Evolutionary conservation across 164 flowering plant genomes (phyloP).

Genomic region (Magnolia kwangsiensis): DNA sequence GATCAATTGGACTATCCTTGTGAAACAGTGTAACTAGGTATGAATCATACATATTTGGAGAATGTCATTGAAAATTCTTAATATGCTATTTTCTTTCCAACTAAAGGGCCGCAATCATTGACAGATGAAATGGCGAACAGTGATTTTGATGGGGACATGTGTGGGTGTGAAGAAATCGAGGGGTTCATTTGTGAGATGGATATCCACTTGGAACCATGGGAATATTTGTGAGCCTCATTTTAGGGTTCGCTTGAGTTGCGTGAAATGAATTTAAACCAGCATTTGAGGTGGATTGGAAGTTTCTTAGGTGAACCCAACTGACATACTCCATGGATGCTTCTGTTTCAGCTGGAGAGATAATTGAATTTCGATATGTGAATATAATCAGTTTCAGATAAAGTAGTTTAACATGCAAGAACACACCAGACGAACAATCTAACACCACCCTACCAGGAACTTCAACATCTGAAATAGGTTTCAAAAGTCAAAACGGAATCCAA

Average conservation of each 20-base stretch:
- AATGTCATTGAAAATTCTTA: no score
- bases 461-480: not conserved
- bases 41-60: no score
- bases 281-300: slow-evolving; percentile 17
- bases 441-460: not conserved
- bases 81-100: no score
- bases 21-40: no score
- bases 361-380: slow-evolving; percentile 21
- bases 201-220: no score
- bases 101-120: no score
- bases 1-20: no score
- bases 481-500: no score
- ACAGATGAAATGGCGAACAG: no score
- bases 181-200: no score
- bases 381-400: slow-evolving; percentile 23
- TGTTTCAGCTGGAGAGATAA: slow-evolving; percentile 25
- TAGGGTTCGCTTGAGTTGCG: slow-evolving; percentile 23
- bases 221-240: slow-evolving; percentile 26
- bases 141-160: no score
- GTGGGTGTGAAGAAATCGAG: no score
- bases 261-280: slow-evolving; percentile 18
- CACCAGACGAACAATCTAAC: not conserved
- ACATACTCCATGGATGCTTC: slow-evolving; percentile 14
- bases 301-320: slow-evolving; percentile 32
- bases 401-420: slow-evolving; percentile 10